Base-by-base conservation (phyloP, 192 early-diverging fungal genomes). In the Allomyces javanicus region DNA sequence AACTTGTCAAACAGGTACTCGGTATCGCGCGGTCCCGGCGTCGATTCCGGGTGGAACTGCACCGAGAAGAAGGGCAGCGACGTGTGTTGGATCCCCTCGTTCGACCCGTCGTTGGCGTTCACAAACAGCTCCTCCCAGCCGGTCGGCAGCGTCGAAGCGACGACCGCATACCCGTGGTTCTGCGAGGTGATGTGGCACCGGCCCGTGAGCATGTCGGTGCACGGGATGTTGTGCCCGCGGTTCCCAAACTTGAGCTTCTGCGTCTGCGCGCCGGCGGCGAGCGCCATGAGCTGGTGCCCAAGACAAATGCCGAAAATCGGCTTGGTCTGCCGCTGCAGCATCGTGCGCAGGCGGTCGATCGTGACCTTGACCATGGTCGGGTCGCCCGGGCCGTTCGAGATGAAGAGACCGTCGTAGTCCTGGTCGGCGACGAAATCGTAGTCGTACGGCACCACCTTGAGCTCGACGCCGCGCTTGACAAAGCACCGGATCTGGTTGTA, bases 301-400 rank as follows among this genome's bases (percentile, higher is more conserved):
- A 99, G 78, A 81, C 96, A 99, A 72, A 99, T 99, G 72, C 96
- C 96, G 78, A 99, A 99, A 67, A 99, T 85, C 40, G 96, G 96
- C 72, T 90, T 91, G 62, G 83, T 87, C 14, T 80, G 77, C 14
- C 78, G 68, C 25, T 83, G 75, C 25, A 96, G 71, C 43, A 87
- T 83, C 67, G 78, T 76, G 43, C 79, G 70, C 25, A 97, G 75
- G 26, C 85, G 83, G 27, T 79, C 85, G 65, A 97, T 90, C 27
- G 94, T 95, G 64, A 67, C 61, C 9, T 79, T 79, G 68, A 91
- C 82, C 62, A 80, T 87, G 43, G 90, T 89, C 22, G 96, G 96
- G 72, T 99, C 94, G 73, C 96, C 96, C 21, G 96, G 96, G 24
- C 96, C 96, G 77, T 99, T 99, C 70, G 88, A 91, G 64, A 80